A percentile compares a stretch with the other conserved stretches of the same genome.
These are phyloP conservation scores for Jamesozyma gamospora DNA, from an alignment of 805 yeast genomes.

Conservation along the genomic window DNA sequence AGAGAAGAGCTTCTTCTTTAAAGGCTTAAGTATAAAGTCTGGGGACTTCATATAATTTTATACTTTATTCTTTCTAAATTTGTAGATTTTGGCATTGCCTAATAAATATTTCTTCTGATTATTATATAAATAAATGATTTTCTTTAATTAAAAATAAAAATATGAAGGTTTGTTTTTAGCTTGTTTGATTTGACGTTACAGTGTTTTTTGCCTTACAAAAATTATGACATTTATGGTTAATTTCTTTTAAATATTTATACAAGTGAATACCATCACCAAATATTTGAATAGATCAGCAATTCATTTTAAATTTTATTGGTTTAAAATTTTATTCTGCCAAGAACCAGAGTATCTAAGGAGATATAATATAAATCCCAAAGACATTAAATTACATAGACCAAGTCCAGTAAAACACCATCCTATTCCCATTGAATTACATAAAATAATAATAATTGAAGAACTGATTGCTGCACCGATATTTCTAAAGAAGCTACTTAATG, in stretches of 20 bases:
- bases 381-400: constrained; percentile 30
- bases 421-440: constrained; percentile 33
- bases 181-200: no score
- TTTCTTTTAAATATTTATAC: no score
- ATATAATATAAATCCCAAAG: constrained; percentile 15
- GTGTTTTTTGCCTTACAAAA: no score
- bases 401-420: constrained; percentile 50
- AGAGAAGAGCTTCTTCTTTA: constrained; percentile 99
- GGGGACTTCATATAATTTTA: constrained; percentile 6
- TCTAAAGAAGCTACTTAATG: constrained; percentile 44
- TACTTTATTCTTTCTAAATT: constrained; percentile 12
- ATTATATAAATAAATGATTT: background rate
- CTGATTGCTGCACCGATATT: constrained; percentile 46
- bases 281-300: no score
- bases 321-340: constrained; percentile 10
- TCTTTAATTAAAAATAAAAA: no score
- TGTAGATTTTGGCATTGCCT: constrained; percentile 12
- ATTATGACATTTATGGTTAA: no score
- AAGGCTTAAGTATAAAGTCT: constrained; percentile 50
- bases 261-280: no score
- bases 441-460: constrained; percentile 34
- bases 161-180: no score
- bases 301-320: no score
- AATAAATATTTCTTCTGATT: constrained; percentile 5
- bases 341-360: constrained; percentile 14